Percentiles rank a stretch among this genome's conserved stretches.
These are phyloP conservation scores for Strigomonas culicis DNA, from an alignment of 208 protist species.

Conservation along the genomic window DNA sequence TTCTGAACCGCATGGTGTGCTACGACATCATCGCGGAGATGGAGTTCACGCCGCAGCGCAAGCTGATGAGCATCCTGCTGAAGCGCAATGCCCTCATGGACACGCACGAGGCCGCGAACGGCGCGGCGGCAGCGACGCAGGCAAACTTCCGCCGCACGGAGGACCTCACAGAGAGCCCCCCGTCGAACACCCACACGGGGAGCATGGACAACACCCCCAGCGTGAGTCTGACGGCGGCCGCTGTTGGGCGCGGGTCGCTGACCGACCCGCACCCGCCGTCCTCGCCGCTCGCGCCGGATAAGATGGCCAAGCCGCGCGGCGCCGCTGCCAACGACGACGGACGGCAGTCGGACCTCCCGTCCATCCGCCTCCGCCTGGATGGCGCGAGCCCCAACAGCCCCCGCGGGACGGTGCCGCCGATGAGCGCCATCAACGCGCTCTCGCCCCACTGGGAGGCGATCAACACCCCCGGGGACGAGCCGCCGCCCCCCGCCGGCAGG, in stretches of 20 bases:
- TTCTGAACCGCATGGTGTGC: constrained; percentile 44
- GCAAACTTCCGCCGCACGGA: constrained; percentile 30
- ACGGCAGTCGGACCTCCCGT: no score
- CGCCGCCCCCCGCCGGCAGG: no score
- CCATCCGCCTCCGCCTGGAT: no score
- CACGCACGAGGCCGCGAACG: constrained; percentile 16
- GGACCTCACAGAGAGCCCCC: not conserved
- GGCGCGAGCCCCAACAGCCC: no score
- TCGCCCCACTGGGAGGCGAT: not conserved
- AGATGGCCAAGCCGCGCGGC: no score
- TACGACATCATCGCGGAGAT: constrained; percentile 85
- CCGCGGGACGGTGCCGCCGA: not conserved
- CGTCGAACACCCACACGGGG: not conserved
- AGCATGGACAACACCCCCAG: not conserved
- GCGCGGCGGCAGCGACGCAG: constrained; percentile 17
- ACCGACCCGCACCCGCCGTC: no score
- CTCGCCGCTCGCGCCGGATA: no score
- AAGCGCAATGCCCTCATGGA: constrained; percentile 38
- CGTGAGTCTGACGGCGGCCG: no score
- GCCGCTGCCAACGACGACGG: no score
- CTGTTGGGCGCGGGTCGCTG: no score
- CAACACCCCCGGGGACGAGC: no score
- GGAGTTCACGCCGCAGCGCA: constrained; percentile 79
- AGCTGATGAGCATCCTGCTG: constrained; percentile 86
- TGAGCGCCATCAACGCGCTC: not conserved